Evolutionary conservation across 176 grass and related monocot genomes (phyloP).

Genomic region (Oropetium thomaeum): DNA sequence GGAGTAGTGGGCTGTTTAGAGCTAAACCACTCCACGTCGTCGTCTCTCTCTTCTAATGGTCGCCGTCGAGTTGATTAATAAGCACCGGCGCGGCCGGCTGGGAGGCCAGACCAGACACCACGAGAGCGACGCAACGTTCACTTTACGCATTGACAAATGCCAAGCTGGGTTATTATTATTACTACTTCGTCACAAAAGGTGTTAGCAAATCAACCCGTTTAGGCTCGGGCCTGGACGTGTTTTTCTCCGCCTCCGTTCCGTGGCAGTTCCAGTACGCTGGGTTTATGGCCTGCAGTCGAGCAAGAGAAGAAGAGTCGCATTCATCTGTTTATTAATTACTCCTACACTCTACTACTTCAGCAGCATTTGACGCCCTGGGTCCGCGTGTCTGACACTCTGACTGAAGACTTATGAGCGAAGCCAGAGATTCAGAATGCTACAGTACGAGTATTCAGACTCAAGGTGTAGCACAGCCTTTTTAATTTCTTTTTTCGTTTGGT

Average conservation of each 20-base stretch:
- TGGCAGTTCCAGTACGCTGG: slow-evolving; percentile 21
- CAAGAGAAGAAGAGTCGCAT: neutral
- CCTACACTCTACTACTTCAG: too few species aligned
- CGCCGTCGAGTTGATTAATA: slow-evolving; percentile 1
- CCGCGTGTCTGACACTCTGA: neutral
- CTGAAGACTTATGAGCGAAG: neutral
- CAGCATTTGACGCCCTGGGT: neutral
- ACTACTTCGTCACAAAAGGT: slow-evolving; percentile 18
- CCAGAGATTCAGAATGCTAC: neutral
- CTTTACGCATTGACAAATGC: slow-evolving; percentile 17
- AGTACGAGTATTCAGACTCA: neutral
- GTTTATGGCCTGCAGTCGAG: neutral
- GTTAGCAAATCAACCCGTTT: too few species aligned
- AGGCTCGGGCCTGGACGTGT: too few species aligned
- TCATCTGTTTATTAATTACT: neutral
- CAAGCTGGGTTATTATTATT: neutral
- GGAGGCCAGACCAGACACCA: neutral
- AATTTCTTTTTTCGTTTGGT: neutral
- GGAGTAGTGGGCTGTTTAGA: neutral
- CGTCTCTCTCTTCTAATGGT: neutral
- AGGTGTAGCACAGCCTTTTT: neutral
- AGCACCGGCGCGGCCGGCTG: neutral
- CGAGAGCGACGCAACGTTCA: neutral
- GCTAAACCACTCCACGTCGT: neutral
- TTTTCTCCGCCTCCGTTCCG: slow-evolving; percentile 4